A percentile compares a stretch with the other conserved stretches of the same genome.
These are phyloP conservation scores for Stephania yunnanensis DNA, from an alignment of 164 flowering plant genomes.

Conservation along the genomic window DNA sequence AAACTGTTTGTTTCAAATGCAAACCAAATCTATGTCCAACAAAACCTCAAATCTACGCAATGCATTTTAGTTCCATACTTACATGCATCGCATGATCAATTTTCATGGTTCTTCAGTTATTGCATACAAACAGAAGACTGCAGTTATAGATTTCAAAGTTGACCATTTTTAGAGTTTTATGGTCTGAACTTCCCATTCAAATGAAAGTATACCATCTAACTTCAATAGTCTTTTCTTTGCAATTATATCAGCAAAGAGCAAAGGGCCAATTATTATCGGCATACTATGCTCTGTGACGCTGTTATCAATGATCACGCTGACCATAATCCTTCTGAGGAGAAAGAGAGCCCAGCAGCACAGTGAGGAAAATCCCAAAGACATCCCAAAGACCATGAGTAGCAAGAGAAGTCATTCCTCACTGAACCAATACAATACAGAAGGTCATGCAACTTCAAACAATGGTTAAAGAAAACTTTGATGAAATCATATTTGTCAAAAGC, in stretches of 20 bases:
- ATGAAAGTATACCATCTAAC: background rate
- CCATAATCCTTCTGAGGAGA: slow-evolving; percentile 24
- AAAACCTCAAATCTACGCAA: background rate
- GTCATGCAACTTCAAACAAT: slow-evolving; percentile 18
- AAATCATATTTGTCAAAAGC: background rate
- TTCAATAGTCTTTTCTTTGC: background rate
- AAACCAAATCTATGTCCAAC: background rate
- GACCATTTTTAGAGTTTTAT: background rate
- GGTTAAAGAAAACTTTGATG: background rate
- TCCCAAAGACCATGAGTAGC: slow-evolving; percentile 24
- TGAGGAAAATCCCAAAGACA: slow-evolving; percentile 30
- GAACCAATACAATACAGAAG: slow-evolving; percentile 31
- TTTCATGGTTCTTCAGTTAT: background rate
- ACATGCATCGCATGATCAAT: background rate
- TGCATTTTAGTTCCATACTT: background rate
- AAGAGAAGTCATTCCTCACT: slow-evolving; percentile 26
- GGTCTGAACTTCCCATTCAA: background rate
- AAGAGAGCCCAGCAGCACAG: slow-evolving; percentile 10
- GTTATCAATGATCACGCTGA: slow-evolving; percentile 24
- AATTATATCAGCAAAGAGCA: slow-evolving; percentile 19
- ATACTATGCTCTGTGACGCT: slow-evolving; percentile 26
- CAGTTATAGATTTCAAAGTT: background rate
- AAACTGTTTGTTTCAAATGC: background rate
- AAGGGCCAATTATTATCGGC: slow-evolving; percentile 26
- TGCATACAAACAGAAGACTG: background rate